A percentile compares a stretch with the other conserved stretches of the same genome.
Evolutionary conservation across 805 yeast genomes (phyloP).

Genomic region (Ogataea kodamae): DNA sequence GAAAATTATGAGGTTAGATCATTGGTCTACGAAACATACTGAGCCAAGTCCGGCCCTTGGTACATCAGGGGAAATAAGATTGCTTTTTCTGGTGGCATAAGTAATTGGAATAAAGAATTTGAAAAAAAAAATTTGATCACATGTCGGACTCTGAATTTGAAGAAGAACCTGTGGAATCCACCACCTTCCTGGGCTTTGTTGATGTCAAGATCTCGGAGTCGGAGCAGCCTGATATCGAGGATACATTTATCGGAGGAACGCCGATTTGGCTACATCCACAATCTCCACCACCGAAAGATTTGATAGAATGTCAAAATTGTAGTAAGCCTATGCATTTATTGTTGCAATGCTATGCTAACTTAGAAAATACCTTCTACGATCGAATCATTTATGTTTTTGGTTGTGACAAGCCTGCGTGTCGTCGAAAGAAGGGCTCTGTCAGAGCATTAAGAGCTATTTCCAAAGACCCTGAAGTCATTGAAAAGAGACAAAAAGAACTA

Average conservation of each 20-base stretch:
- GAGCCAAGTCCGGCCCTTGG: too few species aligned
- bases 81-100: slow-evolving; percentile 30
- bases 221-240: slow-evolving; percentile 48
- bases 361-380: slow-evolving; percentile 69
- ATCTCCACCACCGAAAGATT: slow-evolving; percentile 52
- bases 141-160: slow-evolving; percentile 16
- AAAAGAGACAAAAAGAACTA: slow-evolving; percentile 36
- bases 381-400: slow-evolving; percentile 78
- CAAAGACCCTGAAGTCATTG: slow-evolving; percentile 51
- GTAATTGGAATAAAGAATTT: too few species aligned
- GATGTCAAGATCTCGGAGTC: slow-evolving; percentile 55
- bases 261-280: slow-evolving; percentile 67
- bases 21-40: slow-evolving; percentile 61
- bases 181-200: slow-evolving; percentile 58
- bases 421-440: slow-evolving; percentile 64
- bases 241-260: slow-evolving; percentile 78
- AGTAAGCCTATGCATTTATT: slow-evolving; percentile 57
- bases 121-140: too few species aligned
- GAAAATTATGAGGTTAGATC: slow-evolving; percentile 69
- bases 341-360: slow-evolving; percentile 77
- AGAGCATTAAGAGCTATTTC: slow-evolving; percentile 74
- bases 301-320: slow-evolving; percentile 67
- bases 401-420: slow-evolving; percentile 63
- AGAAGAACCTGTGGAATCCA: slow-evolving; percentile 18
- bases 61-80: too few species aligned